Conservation (phyloP, 495 filamentous ascomycete species). For the Penicillium subrubescens region DNA sequence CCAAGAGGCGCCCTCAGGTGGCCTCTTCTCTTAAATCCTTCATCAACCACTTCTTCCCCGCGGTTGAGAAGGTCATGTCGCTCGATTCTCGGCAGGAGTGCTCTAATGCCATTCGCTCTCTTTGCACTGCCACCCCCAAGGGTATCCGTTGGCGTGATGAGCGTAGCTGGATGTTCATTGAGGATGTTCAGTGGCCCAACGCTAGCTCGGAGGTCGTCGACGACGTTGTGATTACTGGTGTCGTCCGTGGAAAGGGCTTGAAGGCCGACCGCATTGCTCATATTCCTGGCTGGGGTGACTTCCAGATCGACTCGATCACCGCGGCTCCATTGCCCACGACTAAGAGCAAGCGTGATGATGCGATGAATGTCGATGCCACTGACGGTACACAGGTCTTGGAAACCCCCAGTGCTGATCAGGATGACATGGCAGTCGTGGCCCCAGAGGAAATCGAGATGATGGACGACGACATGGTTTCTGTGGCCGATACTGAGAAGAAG, state of each 20-base stretch:
- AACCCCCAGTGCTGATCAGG: conserved; percentile 71
- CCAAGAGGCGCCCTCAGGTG: conserved; percentile 75
- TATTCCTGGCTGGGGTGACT: conserved; percentile 92
- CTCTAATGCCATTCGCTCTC: conserved; percentile 80
- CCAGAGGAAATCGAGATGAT: conserved; percentile 82
- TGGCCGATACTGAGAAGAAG: conserved; percentile 60
- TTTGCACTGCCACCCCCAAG: conserved; percentile 89
- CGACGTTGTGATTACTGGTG: conserved; percentile 76
- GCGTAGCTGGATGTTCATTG: conserved; percentile 90
- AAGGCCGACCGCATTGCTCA: conserved; percentile 90
- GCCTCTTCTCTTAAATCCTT: conserved; percentile 81
- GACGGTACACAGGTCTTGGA: conserved; percentile 60
- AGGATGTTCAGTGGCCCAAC: conserved; percentile 72
- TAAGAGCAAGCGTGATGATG: conserved; percentile 61
- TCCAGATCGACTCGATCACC: conserved; percentile 87
- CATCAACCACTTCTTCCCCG: conserved; percentile 90
- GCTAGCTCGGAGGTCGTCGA: conserved; percentile 46
- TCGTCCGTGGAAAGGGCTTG: conserved; percentile 81
- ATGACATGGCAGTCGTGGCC: conserved; percentile 79
- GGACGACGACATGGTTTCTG: conserved; percentile 60
- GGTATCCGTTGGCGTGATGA: conserved; percentile 93
- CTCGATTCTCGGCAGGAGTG: conserved; percentile 86
- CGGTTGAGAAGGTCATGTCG: conserved; percentile 82
- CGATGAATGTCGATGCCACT: conserved; percentile 67
- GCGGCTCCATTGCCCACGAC: conserved; percentile 60